Base-by-base conservation (phyloP, 2,329 filamentous ascomycete genomes). In the Alternaria alternata region DNA sequence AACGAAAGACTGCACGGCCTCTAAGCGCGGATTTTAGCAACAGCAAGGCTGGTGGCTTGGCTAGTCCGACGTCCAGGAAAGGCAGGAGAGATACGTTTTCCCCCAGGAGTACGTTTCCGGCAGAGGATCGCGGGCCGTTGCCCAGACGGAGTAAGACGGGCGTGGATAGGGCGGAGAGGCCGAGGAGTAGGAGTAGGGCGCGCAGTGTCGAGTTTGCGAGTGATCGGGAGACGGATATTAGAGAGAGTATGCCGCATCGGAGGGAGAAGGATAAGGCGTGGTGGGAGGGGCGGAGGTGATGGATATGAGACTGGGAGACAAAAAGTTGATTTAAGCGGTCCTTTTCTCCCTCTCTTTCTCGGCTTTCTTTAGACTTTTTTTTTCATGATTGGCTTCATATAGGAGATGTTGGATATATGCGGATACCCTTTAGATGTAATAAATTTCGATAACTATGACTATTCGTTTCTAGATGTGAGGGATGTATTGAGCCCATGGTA, bases 201-300 rank as follows among this genome's bases (percentile, higher is more conserved):
- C 43, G 70, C 26, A 74, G 71, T 43, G 61, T 71, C 38, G 69
- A 71, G 36, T 72, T 67, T 61, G 71, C 58, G 8, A 61, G 72
- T 49, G 69, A 74, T 30, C 57, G 75, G 5, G 74, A 75, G 62
- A 75, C 69, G 53, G 72, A 75, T 48, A 67, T 76, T 42, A 54
- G 74, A 22, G 74, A 75, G 47, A 63, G 28, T 22, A 76, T 78
- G 75, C 75, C 75, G 58, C 75, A 78, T 70, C 57, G 74, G 14
- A 57, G 70, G 47, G 65, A 69, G 22, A 78, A 74, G 56, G 72
- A 73, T 54, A 69, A 65, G 62, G 69, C 75, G 53, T 78, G 75
- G 75, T 78, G 74, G 73, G 75, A 78, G 57, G 73, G 71, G 28
- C 57, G 67, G 52, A 38, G 63, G 51, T 57, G 41, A 42, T 38